Percentiles rank a stretch among this genome's conserved stretches.
These are phyloP conservation scores for Saturnispora bothae DNA, from an alignment of 805 yeast genomes.

Conservation along the genomic window DNA sequence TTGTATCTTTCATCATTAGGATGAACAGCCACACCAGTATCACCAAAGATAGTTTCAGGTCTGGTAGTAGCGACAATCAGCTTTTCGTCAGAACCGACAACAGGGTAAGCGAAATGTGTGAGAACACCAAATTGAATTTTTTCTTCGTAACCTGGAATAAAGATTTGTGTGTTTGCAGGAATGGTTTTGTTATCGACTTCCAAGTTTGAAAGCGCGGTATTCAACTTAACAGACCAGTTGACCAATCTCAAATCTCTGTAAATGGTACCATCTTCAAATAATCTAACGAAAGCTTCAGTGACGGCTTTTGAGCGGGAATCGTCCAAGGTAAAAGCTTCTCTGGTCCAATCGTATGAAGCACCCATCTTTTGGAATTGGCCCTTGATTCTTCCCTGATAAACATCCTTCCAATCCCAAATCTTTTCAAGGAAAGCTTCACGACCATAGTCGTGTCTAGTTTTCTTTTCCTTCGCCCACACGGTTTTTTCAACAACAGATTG, in stretches of 20 bases:
- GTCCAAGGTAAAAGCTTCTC: slow-evolving; percentile 89
- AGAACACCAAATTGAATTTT: slow-evolving; percentile 93
- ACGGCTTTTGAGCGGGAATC: slow-evolving; percentile 74
- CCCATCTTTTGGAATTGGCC: slow-evolving; percentile 78
- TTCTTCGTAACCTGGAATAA: slow-evolving; percentile 84
- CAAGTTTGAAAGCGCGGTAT: slow-evolving; percentile 91
- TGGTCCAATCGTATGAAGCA: slow-evolving; percentile 93
- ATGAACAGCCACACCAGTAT: slow-evolving; percentile 95
- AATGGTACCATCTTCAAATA: slow-evolving; percentile 91
- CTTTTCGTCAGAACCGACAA: slow-evolving; percentile 77
- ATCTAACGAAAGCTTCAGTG: slow-evolving; percentile 77
- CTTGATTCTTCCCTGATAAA: slow-evolving; percentile 79
- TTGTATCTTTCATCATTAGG: slow-evolving; percentile 89
- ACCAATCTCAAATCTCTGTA: slow-evolving; percentile 90
- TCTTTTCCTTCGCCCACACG: slow-evolving; percentile 76
- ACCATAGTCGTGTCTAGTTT: slow-evolving; percentile 91
- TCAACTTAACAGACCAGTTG: slow-evolving; percentile 92
- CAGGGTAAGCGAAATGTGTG: slow-evolving; percentile 89
- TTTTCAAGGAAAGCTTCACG: slow-evolving; percentile 80
- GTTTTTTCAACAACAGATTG: slow-evolving; percentile 97
- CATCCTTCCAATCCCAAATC: slow-evolving; percentile 98
- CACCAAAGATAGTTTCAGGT: slow-evolving; percentile 98
- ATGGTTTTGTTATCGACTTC: slow-evolving; percentile 92
- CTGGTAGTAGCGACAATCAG: slow-evolving; percentile 94
- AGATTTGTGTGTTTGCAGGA: slow-evolving; percentile 66